Base-by-base conservation (phyloP, 2,329 filamentous ascomycete genomes). In the Diaporthe helianthi region DNA sequence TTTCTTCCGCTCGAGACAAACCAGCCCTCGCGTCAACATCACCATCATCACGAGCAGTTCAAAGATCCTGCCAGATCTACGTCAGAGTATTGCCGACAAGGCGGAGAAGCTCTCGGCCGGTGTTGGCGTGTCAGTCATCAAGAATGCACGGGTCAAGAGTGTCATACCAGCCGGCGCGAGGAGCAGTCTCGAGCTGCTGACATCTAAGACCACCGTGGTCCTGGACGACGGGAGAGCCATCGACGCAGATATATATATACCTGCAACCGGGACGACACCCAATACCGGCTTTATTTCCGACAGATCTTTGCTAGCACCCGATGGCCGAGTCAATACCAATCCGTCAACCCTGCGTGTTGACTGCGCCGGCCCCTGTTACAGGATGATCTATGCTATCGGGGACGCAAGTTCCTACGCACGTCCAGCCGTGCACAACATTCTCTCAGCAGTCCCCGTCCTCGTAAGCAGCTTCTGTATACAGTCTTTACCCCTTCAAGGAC, bases 231-330 rank as follows among this genome's bases (percentile, higher is more conserved):
- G 82, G 0, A 73, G 76, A 41, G 77, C 72, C 0, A 67, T 84
- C 1, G 73, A 79, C 2, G 79, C 82, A 0, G 84, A 86, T 65
- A 64, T 86, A 0, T 86, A 85, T 72, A 84, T 86, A 49, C 82
- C 84, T 0, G 81, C 82, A 2, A 80, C 75, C 1, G 84, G 84
- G 1, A 78, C 77, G 4, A 52, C 31, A 44, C 67, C 71, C 15
- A 73, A 75, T 54, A 72, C 71, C 63, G 49, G 22, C 26, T 74
- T 74, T 55, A 44, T 75, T 9, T 24, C 52, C 15, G 36, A 73
- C 60, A 67, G 46, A 15, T 63, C 47, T 17, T 64, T 75, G 8
- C 54, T 73, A 2, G 65, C 65, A 0, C 4, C 72, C 0, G 80
- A 83, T 60, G 80, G 81, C 1, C 79, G 81, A 3, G 73, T 85